Evolutionary conservation across 73 alveolate genomes (phyloP).

Genomic region (Paramecium sexaurelia): DNA sequence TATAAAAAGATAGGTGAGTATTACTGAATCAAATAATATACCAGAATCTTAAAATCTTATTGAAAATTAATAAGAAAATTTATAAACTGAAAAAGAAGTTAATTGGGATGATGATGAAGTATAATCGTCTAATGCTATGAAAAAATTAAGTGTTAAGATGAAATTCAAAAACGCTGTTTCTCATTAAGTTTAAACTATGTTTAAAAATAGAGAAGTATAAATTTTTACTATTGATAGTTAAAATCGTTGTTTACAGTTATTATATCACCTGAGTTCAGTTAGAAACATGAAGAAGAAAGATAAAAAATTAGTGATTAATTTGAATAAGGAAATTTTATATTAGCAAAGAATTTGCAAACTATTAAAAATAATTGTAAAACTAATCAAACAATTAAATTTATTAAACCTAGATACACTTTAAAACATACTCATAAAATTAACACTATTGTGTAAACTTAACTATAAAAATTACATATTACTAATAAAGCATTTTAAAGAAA

Average conservation of each 20-base stretch:
- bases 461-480: neutral
- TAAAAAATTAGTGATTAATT: neutral
- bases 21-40: neutral
- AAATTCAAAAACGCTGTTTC: conserved; percentile 11
- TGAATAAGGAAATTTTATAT: neutral
- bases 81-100: neutral
- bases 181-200: neutral
- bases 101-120: neutral
- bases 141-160: neutral
- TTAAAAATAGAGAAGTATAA: neutral
- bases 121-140: neutral
- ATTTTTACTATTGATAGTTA: neutral
- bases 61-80: neutral
- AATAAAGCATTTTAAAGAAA: conserved; percentile 2
- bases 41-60: neutral
- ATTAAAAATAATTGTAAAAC: neutral
- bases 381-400: neutral
- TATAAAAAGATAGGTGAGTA: neutral
- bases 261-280: neutral
- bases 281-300: conserved; percentile 20
- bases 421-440: neutral
- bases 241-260: conserved; percentile 16
- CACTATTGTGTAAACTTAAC: neutral
- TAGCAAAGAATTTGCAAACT: neutral
- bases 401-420: neutral